Base-by-base conservation (phyloP, 2,329 filamentous ascomycete species). In the Epichloe typhina region DNA sequence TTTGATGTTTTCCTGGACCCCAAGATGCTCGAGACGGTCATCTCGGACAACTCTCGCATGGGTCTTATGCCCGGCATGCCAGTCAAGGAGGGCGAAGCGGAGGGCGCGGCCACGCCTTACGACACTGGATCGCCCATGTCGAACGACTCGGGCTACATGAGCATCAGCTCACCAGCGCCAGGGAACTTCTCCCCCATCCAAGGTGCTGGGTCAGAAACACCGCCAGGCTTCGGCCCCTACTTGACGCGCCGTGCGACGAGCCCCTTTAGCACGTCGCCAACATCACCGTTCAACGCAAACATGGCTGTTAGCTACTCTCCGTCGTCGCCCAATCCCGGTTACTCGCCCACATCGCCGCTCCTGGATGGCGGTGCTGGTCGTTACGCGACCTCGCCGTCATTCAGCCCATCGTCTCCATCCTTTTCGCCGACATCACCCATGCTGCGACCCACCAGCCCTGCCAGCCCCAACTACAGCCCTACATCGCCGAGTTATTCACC, bases 1-100 rank as follows among this genome's bases (percentile, higher is more conserved):
- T 91, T 98, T 61, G 89, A 98, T 57, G 83, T 97, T 50, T 82
- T 90, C 59, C 77, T 98, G 58, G 94, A 98, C 64, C 89, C 89
- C 57, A 86, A 86, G 69, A 95, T 98, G 88, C 80, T 97, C 42
- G 88, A 94, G 66, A 95, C 90, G 17, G 88, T 95, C 62, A 89
- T 95, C 53, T 89, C 88, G 47, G 90, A 95, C 69, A 95, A 95
- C 66, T 87, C 86, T 42, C 83, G 86, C 64, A 88, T 84, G 72
- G 86, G 84, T 60, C 78, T 90, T 46, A 88, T 88, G 78, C 82
- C 84, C 50, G 85, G 84, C 49, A 83, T 91, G 68, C 83, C 84
- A 13, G 76, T 83, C 58, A 90, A 89, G 71, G 84, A 83, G 52
- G 77, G 79, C 52, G 82, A 84, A 54, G 76, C 84, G 45, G 86